phyloP scores from a whole-genome alignment of 208 protist genomes.

The Crithidia mellificae region DNA sequence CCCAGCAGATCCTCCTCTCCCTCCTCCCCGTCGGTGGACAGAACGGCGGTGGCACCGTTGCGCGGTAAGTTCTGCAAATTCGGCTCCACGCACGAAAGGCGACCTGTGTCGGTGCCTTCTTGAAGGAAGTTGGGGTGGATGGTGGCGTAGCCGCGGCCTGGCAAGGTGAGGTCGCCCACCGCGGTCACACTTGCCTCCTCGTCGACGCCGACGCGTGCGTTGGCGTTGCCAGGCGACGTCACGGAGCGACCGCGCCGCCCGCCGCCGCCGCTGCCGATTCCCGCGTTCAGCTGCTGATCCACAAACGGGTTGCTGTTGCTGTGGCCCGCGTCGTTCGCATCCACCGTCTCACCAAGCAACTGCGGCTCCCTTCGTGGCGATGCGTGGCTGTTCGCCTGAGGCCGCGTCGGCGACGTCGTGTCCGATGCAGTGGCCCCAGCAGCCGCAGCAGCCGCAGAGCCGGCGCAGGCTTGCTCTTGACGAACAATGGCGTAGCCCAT shows the following conservation, averaged over 20 bases:
- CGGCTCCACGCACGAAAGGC: conserved; percentile 86
- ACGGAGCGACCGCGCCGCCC: no score
- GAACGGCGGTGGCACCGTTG: conserved; percentile 13
- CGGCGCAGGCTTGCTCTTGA: background rate
- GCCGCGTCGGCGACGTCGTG: no score
- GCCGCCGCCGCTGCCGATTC: background rate
- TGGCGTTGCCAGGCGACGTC: conserved; percentile 2
- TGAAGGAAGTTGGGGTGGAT: conserved; percentile 86
- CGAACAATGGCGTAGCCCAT: conserved; percentile 68
- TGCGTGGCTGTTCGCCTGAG: background rate
- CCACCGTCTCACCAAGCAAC: conserved; percentile 19
- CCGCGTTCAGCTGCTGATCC: conserved; percentile 14
- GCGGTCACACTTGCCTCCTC: conserved; percentile 21
- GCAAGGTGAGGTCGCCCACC: conserved; percentile 17
- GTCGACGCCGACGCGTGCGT: background rate
- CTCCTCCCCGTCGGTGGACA: conserved; percentile 8
- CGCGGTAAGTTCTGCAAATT: conserved; percentile 91
- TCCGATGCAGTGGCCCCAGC: background rate
- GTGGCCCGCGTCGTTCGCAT: conserved; percentile 5
- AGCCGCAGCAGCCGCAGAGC: background rate
- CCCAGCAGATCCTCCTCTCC: conserved; percentile 44
- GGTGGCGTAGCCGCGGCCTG: conserved; percentile 29
- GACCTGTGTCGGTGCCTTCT: conserved; percentile 89
- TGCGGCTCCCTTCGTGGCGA: background rate
- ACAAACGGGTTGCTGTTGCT: conserved; percentile 27